Evolutionary conservation across 345 rosid species (phyloP).

Genomic region (Gossypium mustelinum): DNA sequence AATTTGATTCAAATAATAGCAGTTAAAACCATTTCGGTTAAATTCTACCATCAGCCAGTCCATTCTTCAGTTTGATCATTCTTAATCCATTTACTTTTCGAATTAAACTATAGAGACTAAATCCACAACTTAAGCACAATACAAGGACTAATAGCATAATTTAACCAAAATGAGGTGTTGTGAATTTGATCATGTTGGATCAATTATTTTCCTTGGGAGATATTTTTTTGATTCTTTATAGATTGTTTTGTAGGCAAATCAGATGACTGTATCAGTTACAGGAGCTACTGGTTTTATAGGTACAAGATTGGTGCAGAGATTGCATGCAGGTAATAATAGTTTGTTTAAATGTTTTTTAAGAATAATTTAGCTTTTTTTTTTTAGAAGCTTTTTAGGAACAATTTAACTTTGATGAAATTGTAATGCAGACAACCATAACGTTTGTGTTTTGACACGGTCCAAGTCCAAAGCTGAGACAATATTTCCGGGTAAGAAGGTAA

Average conservation of each 20-base stretch:
- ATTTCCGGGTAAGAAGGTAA: slow-evolving; percentile 99
- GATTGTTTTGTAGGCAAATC: slow-evolving; percentile 37
- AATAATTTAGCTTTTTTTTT: not conserved
- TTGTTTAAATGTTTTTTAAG: not conserved
- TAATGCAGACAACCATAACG: slow-evolving; percentile 57
- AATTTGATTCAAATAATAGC: no score
- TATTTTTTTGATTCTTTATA: slow-evolving; percentile 16
- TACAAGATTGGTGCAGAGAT: slow-evolving; percentile 72
- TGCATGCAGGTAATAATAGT: slow-evolving; percentile 52
- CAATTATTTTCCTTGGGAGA: slow-evolving; percentile 8
- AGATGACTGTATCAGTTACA: slow-evolving; percentile 79
- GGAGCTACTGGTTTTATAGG: slow-evolving; percentile 97
- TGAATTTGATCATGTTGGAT: not conserved
- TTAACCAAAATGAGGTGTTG: no score
- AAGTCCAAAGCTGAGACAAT: slow-evolving; percentile 72
- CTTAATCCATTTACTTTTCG: no score
- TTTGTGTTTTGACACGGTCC: slow-evolving; percentile 83
- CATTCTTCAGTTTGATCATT: no score
- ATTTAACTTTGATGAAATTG: not conserved
- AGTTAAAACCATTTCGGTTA: no score
- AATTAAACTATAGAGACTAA: no score
- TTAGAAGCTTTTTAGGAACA: not conserved
- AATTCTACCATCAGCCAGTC: no score
- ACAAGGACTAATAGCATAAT: no score
- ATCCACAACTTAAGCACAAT: no score